Evolutionary conservation across 805 yeast species (phyloP), one percentile per base, ranked within the genome.

Genomic region (Suhomyces prunicola): DNA sequence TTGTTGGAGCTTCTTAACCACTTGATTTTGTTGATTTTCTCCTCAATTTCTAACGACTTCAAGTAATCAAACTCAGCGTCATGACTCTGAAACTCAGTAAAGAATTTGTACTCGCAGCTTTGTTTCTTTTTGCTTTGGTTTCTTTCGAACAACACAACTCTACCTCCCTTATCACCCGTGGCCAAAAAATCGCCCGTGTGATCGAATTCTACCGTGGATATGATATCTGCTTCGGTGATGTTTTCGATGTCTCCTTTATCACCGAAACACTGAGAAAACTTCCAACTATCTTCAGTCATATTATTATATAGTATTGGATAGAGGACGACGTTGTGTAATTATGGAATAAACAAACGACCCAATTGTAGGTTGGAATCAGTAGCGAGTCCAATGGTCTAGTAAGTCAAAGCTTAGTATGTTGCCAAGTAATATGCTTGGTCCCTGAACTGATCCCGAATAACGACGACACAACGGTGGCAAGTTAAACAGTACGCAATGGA

Each of bases 61-160:
- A 94, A 79, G 73, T 94, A 94, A 73, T 94, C 99, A 66, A 94
- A 94, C 71, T 94, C 99, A 8, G 98, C 97, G 72, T 94, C 99
- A 73, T 94, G 99, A 67, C 91, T 83, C 77, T 94, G 99, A 72
- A 94, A 94, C 70, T 94, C 99, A 19, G 98, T 94, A 66, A 89
- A 87, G 73, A 94, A 94, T 65, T 90, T 85, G 74, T 94, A 96
- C 71, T 96, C 99, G 71, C 97, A 92, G 53, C 62, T 65, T 50
- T 58, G 65, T 63, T 81, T 87, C 70, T 85, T 83, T 64, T 84
- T 84, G 59, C 74, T 72, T 59, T 82, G 86, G 69, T 90, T 91
- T 62, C 98, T 82, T 71, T 94, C 98, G 71, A 94, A 94, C 50
- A 94, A 72, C 13, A 94, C 99, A 42, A 94, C 97, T 58, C 99